Percentiles rank a stretch among this genome's conserved stretches.
Evolutionary conservation across 208 protist genomes (phyloP).

Genomic region (Acanthamoeba sp.): DNA sequence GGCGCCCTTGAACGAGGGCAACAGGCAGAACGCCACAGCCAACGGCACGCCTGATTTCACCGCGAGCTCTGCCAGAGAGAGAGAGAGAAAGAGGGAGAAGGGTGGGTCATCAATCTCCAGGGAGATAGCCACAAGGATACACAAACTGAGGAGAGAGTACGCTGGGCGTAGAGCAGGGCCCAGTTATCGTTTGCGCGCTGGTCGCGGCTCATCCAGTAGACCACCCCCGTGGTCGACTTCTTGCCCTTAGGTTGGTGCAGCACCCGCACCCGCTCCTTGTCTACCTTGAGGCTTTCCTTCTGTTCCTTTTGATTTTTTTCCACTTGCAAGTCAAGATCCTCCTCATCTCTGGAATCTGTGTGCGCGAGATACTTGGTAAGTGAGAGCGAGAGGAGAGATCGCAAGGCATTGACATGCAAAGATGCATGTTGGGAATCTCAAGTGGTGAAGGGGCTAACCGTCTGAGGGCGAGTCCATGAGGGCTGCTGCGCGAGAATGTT

Average conservation of each 20-base stretch:
- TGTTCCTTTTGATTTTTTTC: background rate
- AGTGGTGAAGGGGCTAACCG: too few relatives aligned
- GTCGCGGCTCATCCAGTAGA: conserved; percentile 69
- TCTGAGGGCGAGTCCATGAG: too few relatives aligned
- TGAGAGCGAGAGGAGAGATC: too few relatives aligned
- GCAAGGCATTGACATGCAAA: too few relatives aligned
- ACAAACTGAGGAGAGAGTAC: background rate
- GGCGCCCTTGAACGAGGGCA: conserved; percentile 66
- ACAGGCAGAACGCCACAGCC: conserved; percentile 48
- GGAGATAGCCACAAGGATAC: background rate
- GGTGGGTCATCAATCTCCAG: too few relatives aligned
- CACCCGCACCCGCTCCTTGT: conserved; percentile 31
- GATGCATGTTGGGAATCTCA: too few relatives aligned
- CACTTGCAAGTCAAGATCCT: background rate
- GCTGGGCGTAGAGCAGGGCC: conserved; percentile 52
- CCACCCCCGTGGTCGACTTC: background rate
- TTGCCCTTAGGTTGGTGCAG: background rate
- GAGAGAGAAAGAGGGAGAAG: too few relatives aligned
- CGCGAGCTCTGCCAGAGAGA: conserved; percentile 6
- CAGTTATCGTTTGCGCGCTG: conserved; percentile 65
- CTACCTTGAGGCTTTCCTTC: background rate
- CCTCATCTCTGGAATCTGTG: background rate
- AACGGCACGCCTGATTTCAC: background rate
- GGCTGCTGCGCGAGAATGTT: too few relatives aligned
- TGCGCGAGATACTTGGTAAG: background rate